phyloP scores from a whole-genome alignment of 768 basidiomycete species.

The Boletellus ananas region DNA sequence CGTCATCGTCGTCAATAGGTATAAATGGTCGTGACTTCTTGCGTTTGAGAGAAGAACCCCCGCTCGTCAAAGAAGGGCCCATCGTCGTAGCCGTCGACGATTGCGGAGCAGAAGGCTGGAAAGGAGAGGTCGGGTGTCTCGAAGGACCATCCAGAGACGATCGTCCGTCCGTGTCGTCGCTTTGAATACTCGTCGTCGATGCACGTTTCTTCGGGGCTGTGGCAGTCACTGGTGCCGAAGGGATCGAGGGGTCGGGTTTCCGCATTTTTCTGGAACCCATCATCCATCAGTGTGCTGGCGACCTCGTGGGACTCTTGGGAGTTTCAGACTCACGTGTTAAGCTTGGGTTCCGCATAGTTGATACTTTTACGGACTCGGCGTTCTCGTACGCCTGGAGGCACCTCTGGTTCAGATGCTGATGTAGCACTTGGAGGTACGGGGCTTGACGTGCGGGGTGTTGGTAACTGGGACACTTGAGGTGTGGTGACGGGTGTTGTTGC shows the following conservation, averaged over 20 bases:
- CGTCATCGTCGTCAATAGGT: constrained; percentile 46
- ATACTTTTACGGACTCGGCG: constrained; percentile 70
- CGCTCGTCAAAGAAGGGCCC: constrained; percentile 26
- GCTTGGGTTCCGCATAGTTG: constrained; percentile 84
- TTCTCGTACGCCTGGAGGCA: constrained; percentile 37
- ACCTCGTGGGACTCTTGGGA: background rate
- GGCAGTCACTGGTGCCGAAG: constrained; percentile 32
- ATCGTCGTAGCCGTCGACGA: constrained; percentile 38
- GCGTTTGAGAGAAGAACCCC: constrained; percentile 36
- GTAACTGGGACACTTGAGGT: constrained; percentile 36
- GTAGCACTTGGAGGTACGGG: constrained; percentile 37
- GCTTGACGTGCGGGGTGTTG: constrained; percentile 51
- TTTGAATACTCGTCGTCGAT: constrained; percentile 30
- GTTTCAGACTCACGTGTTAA: constrained; percentile 66
- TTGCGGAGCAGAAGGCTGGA: constrained; percentile 32
- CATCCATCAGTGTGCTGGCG: constrained; percentile 6
- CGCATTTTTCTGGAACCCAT: constrained; percentile 71
- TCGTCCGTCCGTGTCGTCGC: constrained; percentile 39
- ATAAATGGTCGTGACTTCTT: constrained; percentile 53
- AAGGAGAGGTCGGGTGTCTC: constrained; percentile 32
- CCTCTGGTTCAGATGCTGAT: constrained; percentile 32
- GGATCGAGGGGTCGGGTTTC: constrained; percentile 59
- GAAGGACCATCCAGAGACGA: constrained; percentile 35
- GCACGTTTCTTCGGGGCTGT: constrained; percentile 42
- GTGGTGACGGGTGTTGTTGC: constrained; percentile 39